Evolutionary conservation across 2,329 filamentous ascomycete species (phyloP).

Genomic region (Ophiostoma himal-ulmi): DNA sequence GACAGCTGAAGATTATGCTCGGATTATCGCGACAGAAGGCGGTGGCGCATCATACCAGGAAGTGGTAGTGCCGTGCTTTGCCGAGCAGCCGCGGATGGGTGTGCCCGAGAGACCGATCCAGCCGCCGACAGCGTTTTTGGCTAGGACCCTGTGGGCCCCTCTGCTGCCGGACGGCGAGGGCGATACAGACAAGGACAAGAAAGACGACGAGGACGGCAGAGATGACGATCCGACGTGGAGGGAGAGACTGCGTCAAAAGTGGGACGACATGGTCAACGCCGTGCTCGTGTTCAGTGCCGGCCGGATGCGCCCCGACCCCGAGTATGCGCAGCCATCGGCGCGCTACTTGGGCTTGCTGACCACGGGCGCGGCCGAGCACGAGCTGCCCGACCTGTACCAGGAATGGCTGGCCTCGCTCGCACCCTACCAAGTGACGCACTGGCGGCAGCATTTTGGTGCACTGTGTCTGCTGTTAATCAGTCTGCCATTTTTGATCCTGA

Average conservation of each 20-base stretch:
- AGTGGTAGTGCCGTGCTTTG: constrained; percentile 70
- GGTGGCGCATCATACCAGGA: constrained; percentile 81
- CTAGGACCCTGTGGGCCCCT: constrained; percentile 77
- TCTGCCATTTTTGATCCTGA: constrained; percentile 49
- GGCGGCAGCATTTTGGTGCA: constrained; percentile 60
- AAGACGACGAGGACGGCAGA: constrained; percentile 18
- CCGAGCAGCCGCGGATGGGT: constrained; percentile 51
- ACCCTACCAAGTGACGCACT: constrained; percentile 64
- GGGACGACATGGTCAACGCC: constrained; percentile 30
- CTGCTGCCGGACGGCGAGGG: constrained; percentile 36
- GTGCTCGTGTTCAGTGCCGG: constrained; percentile 42
- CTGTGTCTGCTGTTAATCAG: constrained; percentile 53
- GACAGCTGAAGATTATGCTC: constrained; percentile 71
- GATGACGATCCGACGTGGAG: constrained; percentile 13
- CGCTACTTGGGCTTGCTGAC: constrained; percentile 78
- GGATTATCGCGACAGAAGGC: constrained; percentile 86
- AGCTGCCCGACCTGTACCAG: constrained; percentile 72
- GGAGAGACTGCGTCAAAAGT: constrained; percentile 23
- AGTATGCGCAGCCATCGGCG: constrained; percentile 74
- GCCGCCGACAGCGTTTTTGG: constrained; percentile 62
- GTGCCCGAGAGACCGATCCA: constrained; percentile 62
- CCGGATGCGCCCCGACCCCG: constrained; percentile 54
- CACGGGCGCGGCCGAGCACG: constrained; percentile 71
- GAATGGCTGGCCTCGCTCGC: constrained; percentile 63
- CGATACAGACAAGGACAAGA: constrained; percentile 24